phyloP scores from a whole-genome alignment of 805 yeast genomes.

The Wickerhamiella sergipiensis region DNA sequence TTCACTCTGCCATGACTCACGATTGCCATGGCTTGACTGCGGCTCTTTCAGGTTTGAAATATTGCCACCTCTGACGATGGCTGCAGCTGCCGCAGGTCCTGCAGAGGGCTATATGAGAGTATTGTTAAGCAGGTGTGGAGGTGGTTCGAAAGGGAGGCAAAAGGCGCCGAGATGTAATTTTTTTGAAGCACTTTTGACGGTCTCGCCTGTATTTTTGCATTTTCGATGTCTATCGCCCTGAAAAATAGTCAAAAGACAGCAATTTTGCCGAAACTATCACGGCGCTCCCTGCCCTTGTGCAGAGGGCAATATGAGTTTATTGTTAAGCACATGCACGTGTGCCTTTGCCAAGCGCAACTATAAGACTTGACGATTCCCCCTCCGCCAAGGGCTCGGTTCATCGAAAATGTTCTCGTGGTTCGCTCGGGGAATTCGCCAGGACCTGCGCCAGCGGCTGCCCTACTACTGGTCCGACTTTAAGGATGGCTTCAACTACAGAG shows the following conservation, averaged over 20 bases:
- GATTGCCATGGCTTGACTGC: too few relatives aligned
- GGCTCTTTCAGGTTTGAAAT: too few relatives aligned
- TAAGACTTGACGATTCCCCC: neutral
- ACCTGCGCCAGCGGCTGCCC: constrained; percentile 42
- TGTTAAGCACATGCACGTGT: neutral
- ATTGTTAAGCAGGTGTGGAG: neutral
- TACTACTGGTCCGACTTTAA: constrained; percentile 63
- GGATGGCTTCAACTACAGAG: constrained; percentile 77
- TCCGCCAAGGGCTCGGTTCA: neutral
- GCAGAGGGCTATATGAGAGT: neutral
- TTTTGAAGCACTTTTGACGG: too few relatives aligned
- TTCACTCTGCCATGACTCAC: too few relatives aligned
- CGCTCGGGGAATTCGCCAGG: constrained; percentile 36
- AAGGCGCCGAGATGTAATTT: too few relatives aligned
- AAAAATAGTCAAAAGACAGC: too few relatives aligned
- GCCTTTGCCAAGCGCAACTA: neutral
- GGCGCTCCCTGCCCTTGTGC: neutral
- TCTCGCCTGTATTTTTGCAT: too few relatives aligned
- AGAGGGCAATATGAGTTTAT: neutral
- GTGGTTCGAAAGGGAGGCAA: too few relatives aligned
- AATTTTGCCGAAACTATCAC: too few relatives aligned
- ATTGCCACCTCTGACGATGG: too few relatives aligned
- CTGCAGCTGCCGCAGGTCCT: neutral
- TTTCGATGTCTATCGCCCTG: too few relatives aligned
- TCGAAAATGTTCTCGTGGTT: constrained; percentile 1